Evolutionary conservation across 345 rosid genomes (phyloP).

Genomic region (Bretschneidera sinensis): DNA sequence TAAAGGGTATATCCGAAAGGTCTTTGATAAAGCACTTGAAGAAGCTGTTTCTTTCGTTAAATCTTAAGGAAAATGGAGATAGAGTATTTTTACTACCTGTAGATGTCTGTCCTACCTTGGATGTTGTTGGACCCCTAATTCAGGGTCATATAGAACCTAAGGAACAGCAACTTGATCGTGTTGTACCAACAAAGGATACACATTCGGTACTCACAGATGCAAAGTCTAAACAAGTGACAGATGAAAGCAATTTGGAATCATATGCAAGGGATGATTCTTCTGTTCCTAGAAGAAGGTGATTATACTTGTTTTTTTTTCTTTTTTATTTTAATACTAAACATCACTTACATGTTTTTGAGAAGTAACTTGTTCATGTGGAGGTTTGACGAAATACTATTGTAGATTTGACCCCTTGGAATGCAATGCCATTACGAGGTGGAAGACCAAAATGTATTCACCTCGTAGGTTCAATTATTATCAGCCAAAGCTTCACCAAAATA

Average conservation of each 20-base stretch:
- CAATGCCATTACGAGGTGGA: too few relatives aligned
- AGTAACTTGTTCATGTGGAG: neutral
- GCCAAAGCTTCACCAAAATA: neutral
- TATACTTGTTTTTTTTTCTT: constrained; percentile 1
- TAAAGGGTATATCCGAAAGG: constrained; percentile 70
- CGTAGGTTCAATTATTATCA: too few relatives aligned
- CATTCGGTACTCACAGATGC: constrained; percentile 16
- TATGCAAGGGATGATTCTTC: constrained; percentile 38
- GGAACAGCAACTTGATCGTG: constrained; percentile 23
- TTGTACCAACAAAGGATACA: constrained; percentile 25
- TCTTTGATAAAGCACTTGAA: constrained; percentile 54
- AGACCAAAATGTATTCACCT: too few relatives aligned
- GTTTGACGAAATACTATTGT: too few relatives aligned
- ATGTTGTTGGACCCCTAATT: constrained; percentile 57
- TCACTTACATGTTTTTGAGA: neutral
- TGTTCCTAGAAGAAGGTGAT: constrained; percentile 61
- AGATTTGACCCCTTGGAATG: neutral
- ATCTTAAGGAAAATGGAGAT: constrained; percentile 63
- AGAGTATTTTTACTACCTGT: constrained; percentile 58
- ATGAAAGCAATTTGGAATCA: constrained; percentile 25
- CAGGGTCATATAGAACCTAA: constrained; percentile 29
- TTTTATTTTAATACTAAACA: too few relatives aligned
- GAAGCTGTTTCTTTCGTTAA: constrained; percentile 62
- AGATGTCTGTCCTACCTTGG: constrained; percentile 46
- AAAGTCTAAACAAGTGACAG: constrained; percentile 22